Evolutionary conservation across 257 asterid species (phyloP), one percentile per base, ranked within the genome.

Genomic region (Fraxinus americana): DNA sequence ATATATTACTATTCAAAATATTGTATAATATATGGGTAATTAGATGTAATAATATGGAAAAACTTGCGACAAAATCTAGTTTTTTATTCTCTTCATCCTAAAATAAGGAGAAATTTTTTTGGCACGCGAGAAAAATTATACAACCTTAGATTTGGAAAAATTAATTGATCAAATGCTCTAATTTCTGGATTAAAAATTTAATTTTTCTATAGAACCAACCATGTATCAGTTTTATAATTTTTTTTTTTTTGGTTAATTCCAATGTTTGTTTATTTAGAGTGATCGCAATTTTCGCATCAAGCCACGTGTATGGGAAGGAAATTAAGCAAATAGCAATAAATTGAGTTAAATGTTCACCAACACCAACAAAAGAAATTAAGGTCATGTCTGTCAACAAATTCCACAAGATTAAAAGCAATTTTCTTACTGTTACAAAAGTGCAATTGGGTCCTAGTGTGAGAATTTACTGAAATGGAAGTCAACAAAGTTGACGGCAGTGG

Each of bases 31-130:
- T 30, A 10, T 54, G 73, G 69, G 8, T 69, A 68, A 38, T 73
- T 77, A 61, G 69, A 52, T 77, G 79, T 68, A 76, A 54, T 45
- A 10, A 59, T 67, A 27, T 34, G 59, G 77, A 34, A 34, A 27
- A 38, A 5, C 39, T 34, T 27, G 12, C 11, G 77, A 29, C 59
- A 76, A 27, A 63, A 71, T 81, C 77, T 71, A 12, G 21, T 63
- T 70, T 80, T 74, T 68, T n/a, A 75, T 38, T 70, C 38, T 23
- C 79, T 45, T 66, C 32, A 71, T 63, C 77, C 45, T 61, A 75
- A 70, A 13, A 6, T 74, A 39, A 19, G 30, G 10, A 57, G 54
- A 35, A 54, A 54, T 5, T 23, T 54, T 5, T 50, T 35, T 5
- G 4, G 27, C 79, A 70, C 73, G 71, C 59, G 16, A 21, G 29